Evolutionary conservation across 148 eudicot genomes (phyloP).

Genomic region (Persicaria tinctoria): DNA sequence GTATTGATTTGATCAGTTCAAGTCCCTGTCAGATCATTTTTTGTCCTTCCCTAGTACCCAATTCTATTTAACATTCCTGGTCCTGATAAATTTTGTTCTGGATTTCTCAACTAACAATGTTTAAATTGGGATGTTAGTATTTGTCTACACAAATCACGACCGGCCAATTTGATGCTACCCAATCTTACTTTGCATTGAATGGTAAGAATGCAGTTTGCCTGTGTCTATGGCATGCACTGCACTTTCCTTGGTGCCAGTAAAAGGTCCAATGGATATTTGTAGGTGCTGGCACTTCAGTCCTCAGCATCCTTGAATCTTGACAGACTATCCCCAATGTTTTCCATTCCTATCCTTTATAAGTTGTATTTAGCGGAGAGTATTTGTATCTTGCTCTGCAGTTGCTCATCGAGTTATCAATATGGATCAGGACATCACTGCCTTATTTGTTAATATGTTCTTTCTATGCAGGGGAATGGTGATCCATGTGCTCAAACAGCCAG

Average conservation of each 20-base stretch:
- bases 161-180: not conserved
- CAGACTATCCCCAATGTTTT: not conserved
- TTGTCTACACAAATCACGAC: not conserved
- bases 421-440: not conserved
- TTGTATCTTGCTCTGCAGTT: not conserved
- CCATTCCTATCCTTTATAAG: not conserved
- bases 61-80: not conserved
- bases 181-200: not conserved
- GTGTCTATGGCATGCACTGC: not conserved
- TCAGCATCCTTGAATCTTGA: not conserved
- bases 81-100: not conserved
- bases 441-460: not conserved
- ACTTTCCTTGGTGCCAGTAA: not conserved
- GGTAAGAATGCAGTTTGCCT: not conserved
- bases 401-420: not conserved
- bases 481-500: not conserved
- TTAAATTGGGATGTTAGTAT: not conserved
- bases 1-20: constrained; percentile 1
- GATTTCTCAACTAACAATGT: not conserved
- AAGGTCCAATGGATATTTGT: not conserved
- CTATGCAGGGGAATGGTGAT: not conserved
- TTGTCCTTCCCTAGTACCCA: not conserved
- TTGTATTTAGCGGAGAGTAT: not conserved
- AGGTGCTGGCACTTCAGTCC: not conserved
- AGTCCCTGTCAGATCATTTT: not conserved